Evolutionary conservation across 176 grass and related monocot species (phyloP), one percentile per base, ranked within the genome.

Genomic region (Oryza meyeriana): DNA sequence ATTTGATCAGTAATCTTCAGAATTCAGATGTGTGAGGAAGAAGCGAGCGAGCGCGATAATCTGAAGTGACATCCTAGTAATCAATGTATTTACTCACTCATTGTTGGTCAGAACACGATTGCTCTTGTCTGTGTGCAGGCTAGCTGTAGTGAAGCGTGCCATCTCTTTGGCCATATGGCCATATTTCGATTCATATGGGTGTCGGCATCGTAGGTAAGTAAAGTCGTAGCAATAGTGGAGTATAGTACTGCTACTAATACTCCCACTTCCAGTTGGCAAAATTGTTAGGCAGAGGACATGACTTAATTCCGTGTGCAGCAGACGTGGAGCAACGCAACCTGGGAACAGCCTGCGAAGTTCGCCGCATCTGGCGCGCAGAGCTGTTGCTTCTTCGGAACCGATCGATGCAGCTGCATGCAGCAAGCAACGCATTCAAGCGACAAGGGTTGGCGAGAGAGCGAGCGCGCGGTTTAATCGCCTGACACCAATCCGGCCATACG

Each of bases 341-440:
- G 55, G 55, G 24, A 80, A 33, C 42, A 48, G 61, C 38, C 38
- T 36, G 66, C 69, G 34, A 14, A 22, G 38, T 40, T 18, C 38
- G 50, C 62, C 35, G 32, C 42, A 39, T 29, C 41, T 57, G 24
- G 41, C 55, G 61, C 55, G 59, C 55, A 57, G 17, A 40, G 52
- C 36, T 25, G 10, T 71, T 10, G 71, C n/a, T 57, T 69, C 61
- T 6, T 38, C 69, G 26, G 69, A 79, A 13, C 77, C 50, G 50
- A 59, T 59, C 48, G 18, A 55, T 55, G 55, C 6, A 11, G 48
- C 6, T 10, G 55, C 22, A 58, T 36, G 52, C 52, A 58, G 52
- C 55, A 11, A 80, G 36, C 79, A 78, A 28, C 22, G 88, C 88
- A 86, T 86, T 90, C 24, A 90, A 82, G 79, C 76, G 63, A 16